These are phyloP conservation scores for Macrolepiota dolichaula DNA, from an alignment of 768 basidiomycete genomes.

Conservation along the genomic window DNA sequence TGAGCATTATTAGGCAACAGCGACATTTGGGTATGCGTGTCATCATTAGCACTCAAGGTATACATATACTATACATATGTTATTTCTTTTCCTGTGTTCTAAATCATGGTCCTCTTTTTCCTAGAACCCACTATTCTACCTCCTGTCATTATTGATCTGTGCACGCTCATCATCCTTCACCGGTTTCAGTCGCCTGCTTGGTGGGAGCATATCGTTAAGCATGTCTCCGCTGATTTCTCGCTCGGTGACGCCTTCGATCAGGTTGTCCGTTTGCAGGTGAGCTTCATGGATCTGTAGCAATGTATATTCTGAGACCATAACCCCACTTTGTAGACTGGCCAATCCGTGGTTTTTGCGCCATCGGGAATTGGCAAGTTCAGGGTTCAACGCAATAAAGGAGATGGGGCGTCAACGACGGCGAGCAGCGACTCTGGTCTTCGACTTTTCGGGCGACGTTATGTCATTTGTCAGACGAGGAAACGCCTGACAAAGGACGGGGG, in stretches of 20 bases:
- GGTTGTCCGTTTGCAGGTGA: constrained; percentile 62
- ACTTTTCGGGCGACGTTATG: constrained; percentile 55
- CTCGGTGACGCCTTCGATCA: constrained; percentile 60
- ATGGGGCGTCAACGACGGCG: background rate
- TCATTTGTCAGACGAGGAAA: constrained; percentile 58
- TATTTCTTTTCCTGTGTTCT: background rate
- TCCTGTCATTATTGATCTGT: constrained; percentile 62
- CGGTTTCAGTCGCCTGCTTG: constrained; percentile 74
- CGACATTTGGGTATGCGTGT: constrained; percentile 71
- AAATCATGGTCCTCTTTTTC: background rate
- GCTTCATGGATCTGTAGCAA: constrained; percentile 1
- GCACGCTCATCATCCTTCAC: constrained; percentile 62
- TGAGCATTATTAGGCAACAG: constrained; percentile 63
- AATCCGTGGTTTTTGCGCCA: constrained; percentile 67
- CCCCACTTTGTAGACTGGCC: constrained; percentile 50
- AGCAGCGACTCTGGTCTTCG: constrained; percentile 11
- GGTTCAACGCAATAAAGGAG: background rate
- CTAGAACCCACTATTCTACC: constrained; percentile 74
- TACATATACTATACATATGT: constrained; percentile 18
- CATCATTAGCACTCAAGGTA: constrained; percentile 73
- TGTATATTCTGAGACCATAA: background rate
- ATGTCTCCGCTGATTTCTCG: constrained; percentile 63
- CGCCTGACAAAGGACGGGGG: constrained; percentile 66
- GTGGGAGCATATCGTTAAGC: constrained; percentile 68
- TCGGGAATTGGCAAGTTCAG: constrained; percentile 49